Conservation (phyloP, 164 flowering plant species). For the Chimonanthus salicifolius region DNA sequence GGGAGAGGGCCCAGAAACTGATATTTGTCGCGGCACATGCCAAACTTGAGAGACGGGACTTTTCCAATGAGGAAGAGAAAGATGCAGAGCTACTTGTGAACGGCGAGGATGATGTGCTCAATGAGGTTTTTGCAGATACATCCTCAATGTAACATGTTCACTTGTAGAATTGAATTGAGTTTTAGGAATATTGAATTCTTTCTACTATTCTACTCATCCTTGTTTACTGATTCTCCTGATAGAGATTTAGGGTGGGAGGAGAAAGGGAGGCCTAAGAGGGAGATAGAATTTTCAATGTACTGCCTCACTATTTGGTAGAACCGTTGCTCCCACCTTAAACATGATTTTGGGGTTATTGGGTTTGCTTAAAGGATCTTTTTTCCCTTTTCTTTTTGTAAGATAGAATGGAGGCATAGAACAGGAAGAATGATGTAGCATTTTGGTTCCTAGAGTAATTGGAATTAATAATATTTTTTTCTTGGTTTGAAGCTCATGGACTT, state of each 20-base stretch:
- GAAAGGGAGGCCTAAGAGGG: neutral
- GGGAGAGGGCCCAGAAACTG: constrained; percentile 53
- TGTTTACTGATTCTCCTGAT: constrained; percentile 14
- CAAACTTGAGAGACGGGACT: constrained; percentile 70
- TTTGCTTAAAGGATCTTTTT: constrained; percentile 13
- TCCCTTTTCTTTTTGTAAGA: too few relatives aligned
- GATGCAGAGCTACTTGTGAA: constrained; percentile 74
- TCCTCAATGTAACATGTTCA: constrained; percentile 70
- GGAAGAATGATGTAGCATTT: constrained; percentile 23
- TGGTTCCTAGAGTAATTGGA: constrained; percentile 5
- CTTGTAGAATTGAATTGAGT: constrained; percentile 28
- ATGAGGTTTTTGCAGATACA: constrained; percentile 80
- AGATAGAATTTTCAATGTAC: too few relatives aligned
- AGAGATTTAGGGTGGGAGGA: constrained; percentile 11
- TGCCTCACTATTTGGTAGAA: too few relatives aligned
- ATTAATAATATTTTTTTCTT: constrained; percentile 8
- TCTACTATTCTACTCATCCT: constrained; percentile 23
- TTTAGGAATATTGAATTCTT: constrained; percentile 57
- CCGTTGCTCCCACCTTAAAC: neutral
- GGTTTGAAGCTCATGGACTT: constrained; percentile 5
- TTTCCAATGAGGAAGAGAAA: constrained; percentile 71
- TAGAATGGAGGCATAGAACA: constrained; percentile 23
- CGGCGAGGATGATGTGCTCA: constrained; percentile 87
- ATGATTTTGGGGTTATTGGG: constrained; percentile 31
- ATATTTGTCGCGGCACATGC: constrained; percentile 88